A percentile compares a stretch with the other conserved stretches of the same genome.
Evolutionary conservation across 2,329 filamentous ascomycete genomes (phyloP).

Genomic region (Xylaria sp.): DNA sequence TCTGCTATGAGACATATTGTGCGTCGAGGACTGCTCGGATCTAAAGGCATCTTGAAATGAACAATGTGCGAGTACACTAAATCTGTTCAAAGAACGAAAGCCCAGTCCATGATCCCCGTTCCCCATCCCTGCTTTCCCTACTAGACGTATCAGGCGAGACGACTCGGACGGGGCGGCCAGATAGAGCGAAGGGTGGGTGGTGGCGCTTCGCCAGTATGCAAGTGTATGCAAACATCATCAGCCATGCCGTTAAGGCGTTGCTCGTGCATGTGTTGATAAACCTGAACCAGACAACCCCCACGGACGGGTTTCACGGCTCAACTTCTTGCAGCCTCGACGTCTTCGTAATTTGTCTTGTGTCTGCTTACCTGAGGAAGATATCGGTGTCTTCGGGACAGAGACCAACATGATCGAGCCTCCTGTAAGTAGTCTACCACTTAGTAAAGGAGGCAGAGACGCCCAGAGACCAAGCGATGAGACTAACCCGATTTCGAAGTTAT

Average conservation of each 20-base stretch:
- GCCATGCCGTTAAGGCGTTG: constrained; percentile 9
- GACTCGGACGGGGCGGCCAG: background rate
- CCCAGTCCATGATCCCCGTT: no score
- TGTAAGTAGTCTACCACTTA: no score
- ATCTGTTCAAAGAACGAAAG: no score
- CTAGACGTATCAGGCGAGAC: background rate
- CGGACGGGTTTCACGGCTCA: background rate
- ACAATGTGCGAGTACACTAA: no score
- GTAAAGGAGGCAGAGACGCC: no score
- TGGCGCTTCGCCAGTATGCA: constrained; percentile 12
- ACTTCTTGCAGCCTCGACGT: background rate
- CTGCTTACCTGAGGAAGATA: no score
- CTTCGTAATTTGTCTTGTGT: constrained; percentile 1
- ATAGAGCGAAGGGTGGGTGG: background rate
- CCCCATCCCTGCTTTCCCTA: no score
- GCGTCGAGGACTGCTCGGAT: background rate
- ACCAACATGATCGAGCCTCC: no score
- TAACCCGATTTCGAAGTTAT: no score
- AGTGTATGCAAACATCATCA: constrained; percentile 6
- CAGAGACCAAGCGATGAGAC: no score
- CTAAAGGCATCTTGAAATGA: no score
- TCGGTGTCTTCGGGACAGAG: no score
- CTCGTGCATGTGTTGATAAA: background rate
- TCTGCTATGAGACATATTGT: background rate
- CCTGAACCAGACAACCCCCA: constrained; percentile 3